Percentiles rank a stretch among this genome's conserved stretches.
Conservation (phyloP, 805 yeast species). For the Tetrapisispora phaffii region DNA sequence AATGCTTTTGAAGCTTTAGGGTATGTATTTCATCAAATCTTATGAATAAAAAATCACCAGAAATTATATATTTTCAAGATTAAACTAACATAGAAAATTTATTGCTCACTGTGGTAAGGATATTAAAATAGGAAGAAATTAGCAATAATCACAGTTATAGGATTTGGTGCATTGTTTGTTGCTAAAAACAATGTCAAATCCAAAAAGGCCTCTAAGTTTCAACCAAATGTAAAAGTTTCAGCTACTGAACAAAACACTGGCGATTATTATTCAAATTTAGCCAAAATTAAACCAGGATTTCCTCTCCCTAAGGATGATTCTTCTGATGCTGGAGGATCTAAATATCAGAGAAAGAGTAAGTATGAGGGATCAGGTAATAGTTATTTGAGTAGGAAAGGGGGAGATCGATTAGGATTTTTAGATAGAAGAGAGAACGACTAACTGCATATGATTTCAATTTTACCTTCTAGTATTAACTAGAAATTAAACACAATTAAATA, state of each 20-base stretch:
- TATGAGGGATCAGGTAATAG: slow-evolving; percentile 62
- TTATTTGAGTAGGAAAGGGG: slow-evolving; percentile 45
- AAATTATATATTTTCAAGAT: too few species aligned
- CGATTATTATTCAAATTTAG: slow-evolving; percentile 29
- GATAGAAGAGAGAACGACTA: slow-evolving; percentile 15
- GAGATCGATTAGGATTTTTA: slow-evolving; percentile 36
- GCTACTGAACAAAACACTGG: slow-evolving; percentile 6
- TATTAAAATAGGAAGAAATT: neutral
- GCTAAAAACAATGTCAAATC: slow-evolving; percentile 26
- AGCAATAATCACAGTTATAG: slow-evolving; percentile 18
- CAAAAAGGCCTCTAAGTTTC: slow-evolving; percentile 30
- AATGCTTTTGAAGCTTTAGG: slow-evolving; percentile 23
- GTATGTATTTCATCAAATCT: slow-evolving; percentile 14
- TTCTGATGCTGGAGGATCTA: slow-evolving; percentile 6
- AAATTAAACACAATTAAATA: neutral
- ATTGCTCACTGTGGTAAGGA: too few species aligned
- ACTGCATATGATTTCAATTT: neutral
- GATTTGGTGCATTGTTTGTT: slow-evolving; percentile 20
- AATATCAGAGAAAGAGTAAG: slow-evolving; percentile 43
- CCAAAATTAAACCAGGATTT: slow-evolving; percentile 45
- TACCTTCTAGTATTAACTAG: neutral
- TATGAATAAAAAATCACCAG: neutral
- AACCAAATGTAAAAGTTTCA: slow-evolving; percentile 23
- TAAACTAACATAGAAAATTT: too few species aligned
- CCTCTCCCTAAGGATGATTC: slow-evolving; percentile 31